Evolutionary conservation across 805 yeast genomes (phyloP), one percentile per base, ranked within the genome.

Genomic region (Babjeviella inositovora): DNA sequence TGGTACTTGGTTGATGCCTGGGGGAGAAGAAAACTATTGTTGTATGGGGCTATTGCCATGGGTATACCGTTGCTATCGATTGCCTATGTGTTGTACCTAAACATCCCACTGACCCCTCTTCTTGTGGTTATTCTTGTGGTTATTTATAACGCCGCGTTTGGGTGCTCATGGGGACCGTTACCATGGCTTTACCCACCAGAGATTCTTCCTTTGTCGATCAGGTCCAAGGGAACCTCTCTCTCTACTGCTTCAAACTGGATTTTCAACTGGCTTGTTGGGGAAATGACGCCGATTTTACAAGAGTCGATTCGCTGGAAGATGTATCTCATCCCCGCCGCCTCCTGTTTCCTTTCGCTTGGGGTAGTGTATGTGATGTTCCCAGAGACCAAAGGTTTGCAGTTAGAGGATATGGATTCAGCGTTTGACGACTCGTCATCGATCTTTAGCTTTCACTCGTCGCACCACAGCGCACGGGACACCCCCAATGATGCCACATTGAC

Each of bases 231-330:
- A 28, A 92, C 94, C 0, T 81, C 93, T 2, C 52, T 81, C 31
- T 75, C 93, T 1, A 84, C 95, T 2, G 93, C 94, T 2, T 67
- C 93, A 5, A 85, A 84, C 44, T 84, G 96, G 96, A 62, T 80
- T 6, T 84, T 81, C 54, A 84, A 84, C 49, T 85, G 82, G 57
- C 50, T 85, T 17, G 95, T 84, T 14, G 95, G 96, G 7, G 90
- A 80, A 47, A 65, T 77, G 67, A 80, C 93, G 1, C 96, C 96
- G 2, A 65, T 82, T 13, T 57, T 84, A 27, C 73, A 82, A 38
- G 93, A 75, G 35, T 25, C 49, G 6, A 77, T 84, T 35, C 57
- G 63, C 15, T 85, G 93, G 93, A 58, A 71, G 28, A 57, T 90
- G 25, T 84, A 85, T 44, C 47, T 85, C 33, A 62, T 84, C 25